Evolutionary conservation across 2,329 filamentous ascomycete species (phyloP).

Genomic region (Sclerotinia subarctica): DNA sequence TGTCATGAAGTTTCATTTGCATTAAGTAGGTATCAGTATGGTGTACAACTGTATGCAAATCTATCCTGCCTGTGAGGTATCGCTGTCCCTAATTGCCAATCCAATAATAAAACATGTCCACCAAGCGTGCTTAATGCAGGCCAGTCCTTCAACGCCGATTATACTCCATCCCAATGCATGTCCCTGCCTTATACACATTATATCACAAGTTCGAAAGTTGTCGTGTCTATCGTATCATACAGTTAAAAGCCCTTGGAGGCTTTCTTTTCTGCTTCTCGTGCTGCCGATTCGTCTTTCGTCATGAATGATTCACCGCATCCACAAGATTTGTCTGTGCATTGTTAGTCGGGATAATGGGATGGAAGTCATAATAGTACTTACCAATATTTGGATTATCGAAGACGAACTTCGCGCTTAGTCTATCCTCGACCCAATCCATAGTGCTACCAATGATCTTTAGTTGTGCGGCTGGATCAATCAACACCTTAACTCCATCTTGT

Average conservation of each 20-base stretch:
- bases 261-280: slow-evolving; percentile 13
- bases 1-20: neutral
- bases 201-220: slow-evolving; percentile 21
- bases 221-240: slow-evolving; percentile 34
- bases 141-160: neutral
- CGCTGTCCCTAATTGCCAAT: slow-evolving; percentile 1
- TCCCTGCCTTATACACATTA: slow-evolving; percentile 25
- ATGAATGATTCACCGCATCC: slow-evolving; percentile 97
- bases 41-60: slow-evolving; percentile 15
- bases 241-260: slow-evolving; percentile 4
- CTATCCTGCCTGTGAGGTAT: slow-evolving; percentile 16
- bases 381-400: slow-evolving; percentile 98
- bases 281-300: slow-evolving; percentile 46
- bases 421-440: slow-evolving; percentile 99
- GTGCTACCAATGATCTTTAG: slow-evolving; percentile 98
- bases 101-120: neutral
- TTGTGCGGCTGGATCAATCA: slow-evolving; percentile 95
- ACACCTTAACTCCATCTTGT: slow-evolving; percentile 91
- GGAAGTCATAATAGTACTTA: slow-evolving; percentile 50
- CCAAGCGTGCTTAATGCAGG: neutral
- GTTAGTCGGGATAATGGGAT: neutral
- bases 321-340: slow-evolving; percentile 77
- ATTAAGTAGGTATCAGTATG: slow-evolving; percentile 6
- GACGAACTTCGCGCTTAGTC: slow-evolving; percentile 85
- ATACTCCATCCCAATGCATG: slow-evolving; percentile 38